These are phyloP conservation scores for Pistacia vera DNA, from an alignment of 345 rosid species.

Conservation along the genomic window DNA sequence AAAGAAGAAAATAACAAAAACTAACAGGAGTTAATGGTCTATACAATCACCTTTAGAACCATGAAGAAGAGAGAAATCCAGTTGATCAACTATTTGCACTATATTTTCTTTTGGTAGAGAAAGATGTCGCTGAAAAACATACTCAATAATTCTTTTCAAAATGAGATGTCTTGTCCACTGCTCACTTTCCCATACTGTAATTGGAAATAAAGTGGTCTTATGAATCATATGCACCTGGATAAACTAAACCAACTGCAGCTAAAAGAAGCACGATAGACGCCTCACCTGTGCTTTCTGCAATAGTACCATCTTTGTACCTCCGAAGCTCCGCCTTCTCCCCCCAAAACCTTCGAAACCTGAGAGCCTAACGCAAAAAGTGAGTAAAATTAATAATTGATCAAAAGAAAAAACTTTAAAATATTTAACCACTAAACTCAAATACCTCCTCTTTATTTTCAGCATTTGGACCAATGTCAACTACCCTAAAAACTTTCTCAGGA, in stretches of 20 bases:
- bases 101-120: constrained; percentile 53
- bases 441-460: constrained; percentile 96
- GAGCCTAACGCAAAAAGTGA: constrained; percentile 48
- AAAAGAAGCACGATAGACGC: constrained; percentile 20
- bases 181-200: constrained; percentile 79
- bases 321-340: constrained; percentile 91
- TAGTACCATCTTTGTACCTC: constrained; percentile 91
- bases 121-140: constrained; percentile 66
- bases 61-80: constrained; percentile 76
- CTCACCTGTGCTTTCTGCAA: constrained; percentile 92
- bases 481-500: constrained; percentile 66
- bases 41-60: constrained; percentile 62
- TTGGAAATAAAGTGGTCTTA: constrained; percentile 18
- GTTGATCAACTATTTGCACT: constrained; percentile 78
- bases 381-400: constrained; percentile 6
- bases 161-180: constrained; percentile 79
- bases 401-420: not conserved
- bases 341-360: constrained; percentile 78
- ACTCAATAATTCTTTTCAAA: constrained; percentile 68
- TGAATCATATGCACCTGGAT: constrained; percentile 16
- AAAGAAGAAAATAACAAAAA: constrained; percentile 8
- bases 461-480: constrained; percentile 86
- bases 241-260: constrained; percentile 8
- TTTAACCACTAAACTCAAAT: constrained; percentile 10
- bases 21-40: constrained; percentile 10